Conservation (phyloP, 2,329 filamentous ascomycete genomes). For the Aspergillus sp. region DNA sequence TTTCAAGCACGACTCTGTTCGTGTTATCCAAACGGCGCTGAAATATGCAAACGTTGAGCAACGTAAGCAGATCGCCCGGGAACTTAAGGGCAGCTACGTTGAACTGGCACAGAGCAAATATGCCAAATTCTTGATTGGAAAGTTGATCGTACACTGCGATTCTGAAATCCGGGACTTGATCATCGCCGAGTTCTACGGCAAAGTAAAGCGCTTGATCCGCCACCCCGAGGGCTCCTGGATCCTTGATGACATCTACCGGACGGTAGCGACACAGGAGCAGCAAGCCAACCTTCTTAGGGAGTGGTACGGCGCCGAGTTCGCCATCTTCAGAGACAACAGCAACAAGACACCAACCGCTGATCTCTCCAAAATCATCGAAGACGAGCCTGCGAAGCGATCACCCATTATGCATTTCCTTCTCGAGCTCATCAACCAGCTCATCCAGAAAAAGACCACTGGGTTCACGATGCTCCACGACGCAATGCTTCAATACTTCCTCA, state of each 20-base stretch:
- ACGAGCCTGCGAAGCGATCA: slow-evolving; percentile 78
- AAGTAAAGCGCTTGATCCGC: slow-evolving; percentile 89
- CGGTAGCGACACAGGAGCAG: slow-evolving; percentile 80
- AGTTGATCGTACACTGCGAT: slow-evolving; percentile 90
- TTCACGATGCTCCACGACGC: slow-evolving; percentile 98
- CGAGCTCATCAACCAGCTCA: slow-evolving; percentile 83
- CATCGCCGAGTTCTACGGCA: slow-evolving; percentile 91
- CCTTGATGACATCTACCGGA: slow-evolving; percentile 91
- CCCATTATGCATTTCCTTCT: slow-evolving; percentile 83
- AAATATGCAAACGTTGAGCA: slow-evolving; percentile 90
- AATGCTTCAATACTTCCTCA: slow-evolving; percentile 94
- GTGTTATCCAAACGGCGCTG: slow-evolving; percentile 92
- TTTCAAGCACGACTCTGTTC: slow-evolving; percentile 97
- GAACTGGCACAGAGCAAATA: slow-evolving; percentile 91
- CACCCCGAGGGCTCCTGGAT: slow-evolving; percentile 98
- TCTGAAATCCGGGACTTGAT: slow-evolving; percentile 82
- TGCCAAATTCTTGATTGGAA: slow-evolving; percentile 95
- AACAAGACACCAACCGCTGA: slow-evolving; percentile 54
- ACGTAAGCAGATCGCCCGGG: slow-evolving; percentile 79
- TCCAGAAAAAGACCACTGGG: slow-evolving; percentile 94
- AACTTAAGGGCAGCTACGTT: slow-evolving; percentile 81
- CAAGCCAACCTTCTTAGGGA: slow-evolving; percentile 83
- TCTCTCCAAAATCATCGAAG: slow-evolving; percentile 70
- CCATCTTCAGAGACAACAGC: slow-evolving; percentile 67
- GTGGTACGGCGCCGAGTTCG: slow-evolving; percentile 95